Base-by-base conservation (phyloP, 2,329 filamentous ascomycete species). In the Aspergillus texensis region DNA sequence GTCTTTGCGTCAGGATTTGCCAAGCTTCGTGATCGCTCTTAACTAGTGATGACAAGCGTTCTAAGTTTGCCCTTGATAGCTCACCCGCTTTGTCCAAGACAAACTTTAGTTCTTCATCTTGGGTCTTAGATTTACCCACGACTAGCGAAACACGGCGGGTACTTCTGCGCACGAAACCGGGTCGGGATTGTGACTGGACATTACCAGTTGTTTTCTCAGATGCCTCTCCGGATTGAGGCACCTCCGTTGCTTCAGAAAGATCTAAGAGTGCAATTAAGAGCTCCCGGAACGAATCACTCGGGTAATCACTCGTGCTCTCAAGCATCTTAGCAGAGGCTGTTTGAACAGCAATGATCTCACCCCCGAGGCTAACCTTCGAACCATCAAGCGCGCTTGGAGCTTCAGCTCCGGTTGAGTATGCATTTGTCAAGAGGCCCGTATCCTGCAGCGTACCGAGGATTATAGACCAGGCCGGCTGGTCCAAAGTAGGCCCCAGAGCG, bases 221-320 rank as follows among this genome's bases (percentile, higher is more conserved):
- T 48, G 79, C 67, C 1, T 82, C 78, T 6, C 80, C 80, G 16
- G 83, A 83, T 26, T 83, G 79, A 66, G 84, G 85, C 59, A 72
- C 69, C 53, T 74, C 69, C 12, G 74, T 75, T 53, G 70, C 67
- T 54, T 68, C 84, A 6, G 96, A 82, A 8, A 97, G 82, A 53
- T 85, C 83, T 71, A 93, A 93, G 4, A 97, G 84, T 0, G 93
- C 90, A 60, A 84, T 81, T 1, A 98, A 82, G 11, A 98, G 88
- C 66, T 92, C 87, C 6, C 90, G 81, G 70, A 98, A 98, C 0
- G 93, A 84, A 19, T 88, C 84, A 67, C 94, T 93, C 0, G 93
- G 92, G 71, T 96, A 98, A 70, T 97, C 94, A 19, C 91, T 84
- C 0, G 94, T 98, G 77, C 93, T 97, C 75, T 98, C 95, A 62